These are phyloP conservation scores for Azolla pinnata DNA, from an alignment of 75 land plant genomes.

Conservation along the genomic window DNA sequence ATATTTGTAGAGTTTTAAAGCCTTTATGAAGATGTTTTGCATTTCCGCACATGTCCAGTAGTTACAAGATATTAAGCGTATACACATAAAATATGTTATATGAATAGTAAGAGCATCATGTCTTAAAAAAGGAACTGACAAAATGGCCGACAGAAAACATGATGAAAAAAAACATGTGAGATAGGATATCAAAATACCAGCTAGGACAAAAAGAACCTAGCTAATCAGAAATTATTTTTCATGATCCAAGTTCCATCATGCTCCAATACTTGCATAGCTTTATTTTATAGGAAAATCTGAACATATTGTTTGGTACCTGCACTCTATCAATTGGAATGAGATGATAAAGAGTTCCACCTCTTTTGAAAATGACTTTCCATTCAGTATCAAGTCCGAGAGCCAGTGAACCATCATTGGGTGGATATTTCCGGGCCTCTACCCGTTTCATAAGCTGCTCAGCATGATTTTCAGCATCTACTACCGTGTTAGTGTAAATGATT, in stretches of 20 bases:
- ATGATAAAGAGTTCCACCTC: constrained; percentile 31
- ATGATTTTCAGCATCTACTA: constrained; percentile 47
- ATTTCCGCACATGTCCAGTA: background rate
- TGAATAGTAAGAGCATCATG: too few species aligned
- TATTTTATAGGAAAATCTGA: background rate
- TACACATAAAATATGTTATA: too few species aligned
- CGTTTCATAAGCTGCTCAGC: constrained; percentile 38
- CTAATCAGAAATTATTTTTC: constrained; percentile 1
- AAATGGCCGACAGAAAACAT: too few species aligned
- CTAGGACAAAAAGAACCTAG: background rate
- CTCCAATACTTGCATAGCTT: background rate
- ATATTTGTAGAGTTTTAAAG: background rate
- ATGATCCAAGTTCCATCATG: background rate
- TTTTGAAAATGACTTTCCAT: constrained; percentile 56
- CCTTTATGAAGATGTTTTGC: background rate
- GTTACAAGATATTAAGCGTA: too few species aligned
- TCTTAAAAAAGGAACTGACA: too few species aligned
- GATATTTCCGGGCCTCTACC: constrained; percentile 19
- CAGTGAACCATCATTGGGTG: constrained; percentile 12
- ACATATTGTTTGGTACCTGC: background rate
- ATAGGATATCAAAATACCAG: background rate
- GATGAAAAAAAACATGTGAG: too few species aligned
- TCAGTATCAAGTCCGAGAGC: constrained; percentile 70
- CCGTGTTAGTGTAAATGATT: constrained; percentile 49
- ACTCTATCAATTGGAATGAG: background rate